Percentiles rank a stretch among this genome's conserved stretches.
These are phyloP conservation scores for Rutstroemia sp. DNA, from an alignment of 2,329 filamentous ascomycete genomes.

Conservation along the genomic window DNA sequence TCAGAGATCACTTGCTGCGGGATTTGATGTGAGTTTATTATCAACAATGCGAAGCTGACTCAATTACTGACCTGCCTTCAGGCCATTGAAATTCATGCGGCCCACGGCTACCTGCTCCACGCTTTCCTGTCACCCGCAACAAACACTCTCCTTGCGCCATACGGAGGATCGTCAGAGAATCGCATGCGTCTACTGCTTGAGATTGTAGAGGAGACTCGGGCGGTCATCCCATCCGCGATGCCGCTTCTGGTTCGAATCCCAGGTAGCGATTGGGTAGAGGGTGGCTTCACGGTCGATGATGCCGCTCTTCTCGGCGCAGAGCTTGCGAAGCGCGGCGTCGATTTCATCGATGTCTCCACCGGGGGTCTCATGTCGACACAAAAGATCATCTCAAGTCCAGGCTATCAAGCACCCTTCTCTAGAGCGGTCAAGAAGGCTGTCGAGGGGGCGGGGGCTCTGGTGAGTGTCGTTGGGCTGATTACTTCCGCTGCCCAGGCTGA, in stretches of 20 bases:
- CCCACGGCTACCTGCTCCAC: conserved; percentile 71
- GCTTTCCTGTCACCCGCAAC: conserved; percentile 60
- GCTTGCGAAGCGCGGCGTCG: conserved; percentile 60
- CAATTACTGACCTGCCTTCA: too few relatives aligned
- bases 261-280: conserved; percentile 70
- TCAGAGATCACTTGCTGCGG: conserved; percentile 56
- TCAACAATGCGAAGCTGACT: too few relatives aligned
- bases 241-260: conserved; percentile 67
- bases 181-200: conserved; percentile 61
- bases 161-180: conserved; percentile 67
- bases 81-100: conserved; percentile 67
- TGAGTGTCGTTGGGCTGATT: conserved; percentile 39
- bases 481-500: conserved; percentile 30
- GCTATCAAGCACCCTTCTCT: conserved; percentile 65
- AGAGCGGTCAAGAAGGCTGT: conserved; percentile 64
- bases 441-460: conserved; percentile 47
- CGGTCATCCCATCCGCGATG: conserved; percentile 56
- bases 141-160: conserved; percentile 63
- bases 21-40: conserved; percentile 45
- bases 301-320: conserved; percentile 54
- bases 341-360: conserved; percentile 66
- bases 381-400: conserved; percentile 50
- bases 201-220: conserved; percentile 53
- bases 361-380: conserved; percentile 57
- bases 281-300: conserved; percentile 47